Base-by-base conservation (phyloP, 129 eudicot genomes). In the Flaveria trinervia region DNA sequence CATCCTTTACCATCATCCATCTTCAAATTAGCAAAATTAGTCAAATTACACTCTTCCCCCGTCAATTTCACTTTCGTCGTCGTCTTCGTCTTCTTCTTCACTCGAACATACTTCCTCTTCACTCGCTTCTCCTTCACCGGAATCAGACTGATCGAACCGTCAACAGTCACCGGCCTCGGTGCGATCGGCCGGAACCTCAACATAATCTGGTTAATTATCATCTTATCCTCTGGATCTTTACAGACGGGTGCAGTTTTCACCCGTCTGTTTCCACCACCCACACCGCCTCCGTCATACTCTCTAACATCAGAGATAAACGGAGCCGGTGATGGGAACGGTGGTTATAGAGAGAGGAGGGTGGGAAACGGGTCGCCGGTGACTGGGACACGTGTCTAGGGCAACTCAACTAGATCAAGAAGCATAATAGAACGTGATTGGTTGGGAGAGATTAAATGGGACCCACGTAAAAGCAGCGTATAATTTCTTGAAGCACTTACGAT, bases 161-260 rank as follows among this genome's bases (percentile, higher is more conserved):
- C 84, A 13, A 61, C 44, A 49, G 57, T 49, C 9, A 43, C 68
- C 39, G 93, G 96, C 44, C 82, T 82, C 2, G 93, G 96, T 8
- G 96, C 91, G 26, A 90, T 90, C 79, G 93, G 93, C 68, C 96
- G 85, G 84, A 71, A 90, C 65, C 83, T 83, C 45, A 88, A 85
- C 93, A 90, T 86, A 10, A 90, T 84, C 79, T 77, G 81, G 18
- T 90, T 83, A 15, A 90, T 80, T 72, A 82, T 80, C 81, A 69
- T 62, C 74, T 81, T 79, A 60, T 79, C 85, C 9, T 79, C 55
- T 9, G 16, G 45, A 64, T 45, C 55, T n/a, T 59, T 51, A 14
- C 79, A 79, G 62, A 59, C 16, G 17, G 28, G 30, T 77, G 23
- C 7, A 4, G 49, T 65, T 68, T 54, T 67, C 5, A 36, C 25